A percentile compares a stretch with the other conserved stretches of the same genome.
phyloP scores from a whole-genome alignment of 2,329 filamentous ascomycete genomes.

The Apiospora hydei region DNA sequence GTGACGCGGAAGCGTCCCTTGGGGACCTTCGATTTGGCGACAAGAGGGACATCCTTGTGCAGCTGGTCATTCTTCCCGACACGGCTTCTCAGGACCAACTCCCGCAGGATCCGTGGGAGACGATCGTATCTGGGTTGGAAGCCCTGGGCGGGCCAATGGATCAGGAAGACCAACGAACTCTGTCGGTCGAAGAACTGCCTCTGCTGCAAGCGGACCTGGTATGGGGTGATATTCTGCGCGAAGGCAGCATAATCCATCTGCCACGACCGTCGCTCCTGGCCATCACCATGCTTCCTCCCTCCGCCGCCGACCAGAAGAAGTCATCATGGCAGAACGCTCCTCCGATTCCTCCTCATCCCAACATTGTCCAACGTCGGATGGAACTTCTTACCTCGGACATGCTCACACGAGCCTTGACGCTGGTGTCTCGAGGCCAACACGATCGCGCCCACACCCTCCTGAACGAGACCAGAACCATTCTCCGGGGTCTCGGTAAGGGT shows the following conservation, averaged over 20 bases:
- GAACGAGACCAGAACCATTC: constrained; percentile 90
- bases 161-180: constrained; percentile 80
- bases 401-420: constrained; percentile 88
- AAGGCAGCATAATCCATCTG: constrained; percentile 84
- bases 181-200: constrained; percentile 93
- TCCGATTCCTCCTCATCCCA: constrained; percentile 92
- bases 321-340: constrained; percentile 71
- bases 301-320: constrained; percentile 66
- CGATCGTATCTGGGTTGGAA: constrained; percentile 93
- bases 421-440: constrained; percentile 90
- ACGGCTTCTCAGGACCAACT: constrained; percentile 82
- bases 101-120: constrained; percentile 96
- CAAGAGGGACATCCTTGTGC: constrained; percentile 91
- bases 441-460: constrained; percentile 92
- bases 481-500: constrained; percentile 95
- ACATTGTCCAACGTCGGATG: constrained; percentile 96
- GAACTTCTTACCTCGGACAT: constrained; percentile 97
- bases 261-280: constrained; percentile 89
- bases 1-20: constrained; percentile 90
- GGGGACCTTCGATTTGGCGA: constrained; percentile 95
- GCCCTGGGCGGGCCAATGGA: constrained; percentile 89
- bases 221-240: constrained; percentile 91
- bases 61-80: constrained; percentile 90
- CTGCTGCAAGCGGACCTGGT: constrained; percentile 93
- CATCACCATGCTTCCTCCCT: constrained; percentile 90